Evolutionary conservation across 352 stramenopile species (phyloP), one percentile per base, ranked within the genome.

Genomic region (Elongisporangium undulatum): DNA sequence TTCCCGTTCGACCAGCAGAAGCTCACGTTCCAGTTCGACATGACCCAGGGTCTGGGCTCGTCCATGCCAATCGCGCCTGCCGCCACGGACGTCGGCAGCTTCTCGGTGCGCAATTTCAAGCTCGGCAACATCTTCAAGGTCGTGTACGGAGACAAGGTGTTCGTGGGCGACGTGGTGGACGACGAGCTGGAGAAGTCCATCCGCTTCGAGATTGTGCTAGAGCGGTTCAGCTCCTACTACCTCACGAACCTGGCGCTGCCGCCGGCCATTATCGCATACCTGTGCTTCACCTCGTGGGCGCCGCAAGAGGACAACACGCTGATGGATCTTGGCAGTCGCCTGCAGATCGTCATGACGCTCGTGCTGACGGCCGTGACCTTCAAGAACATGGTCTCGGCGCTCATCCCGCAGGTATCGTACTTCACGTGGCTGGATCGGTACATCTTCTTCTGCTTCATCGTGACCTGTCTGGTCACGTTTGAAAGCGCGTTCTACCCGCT

Each of bases 1-100:
- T 79, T 79, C 53, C 71, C 71, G 8, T 72, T 77, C 19, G 71
- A 79, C 58, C 68, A 71, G 57, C 71, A 79, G 55, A 74, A 72
- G 61, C 63, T 79, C 51, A 69, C 61, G 34, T 74, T 77, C 53
- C 34, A 61, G 26, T 74, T 77, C 38, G 58, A 67, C 15, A 54
- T 72, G 23, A 21, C 45, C n/a, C 48, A 66, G 55, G 62, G 64
- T 21, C 48, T 72, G 22, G 38, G 17, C 20, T 26, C 64, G 8
- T 55, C 21, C 3, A 45, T 78, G 16, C 38, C 17, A 3, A 52
- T 78, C 4, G 56, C 58, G 0, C 65, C 68, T 24, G 19, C 41
- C 3, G 39, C 62, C 0, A 51, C 55, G 0, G 55, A 67, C 3
- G 57, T 64, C 5, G 68, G 70, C 4, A 60, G 48, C 8, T 78